Evolutionary conservation across 805 yeast species (phyloP).

Genomic region (Starmera pachycereana): DNA sequence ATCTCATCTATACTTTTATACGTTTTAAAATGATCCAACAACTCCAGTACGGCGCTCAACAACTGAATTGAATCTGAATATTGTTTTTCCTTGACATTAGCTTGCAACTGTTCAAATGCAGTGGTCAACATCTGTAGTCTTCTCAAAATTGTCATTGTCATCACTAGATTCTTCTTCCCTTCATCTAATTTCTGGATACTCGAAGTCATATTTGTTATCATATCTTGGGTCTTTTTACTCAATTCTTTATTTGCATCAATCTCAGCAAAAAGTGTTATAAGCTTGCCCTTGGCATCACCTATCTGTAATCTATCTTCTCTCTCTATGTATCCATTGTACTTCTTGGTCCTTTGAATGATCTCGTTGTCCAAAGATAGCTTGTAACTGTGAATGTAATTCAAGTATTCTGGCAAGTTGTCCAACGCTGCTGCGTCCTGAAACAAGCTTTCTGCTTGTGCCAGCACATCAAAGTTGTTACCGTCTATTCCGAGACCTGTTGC

Average conservation of each 20-base stretch:
- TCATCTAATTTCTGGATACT: constrained; percentile 72
- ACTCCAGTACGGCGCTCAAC: constrained; percentile 62
- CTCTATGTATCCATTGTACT: constrained; percentile 21
- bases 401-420: constrained; percentile 37
- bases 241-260: constrained; percentile 37
- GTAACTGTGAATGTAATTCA: constrained; percentile 39
- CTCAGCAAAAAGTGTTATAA: constrained; percentile 30
- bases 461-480: neutral
- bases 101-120: constrained; percentile 54
- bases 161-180: constrained; percentile 74
- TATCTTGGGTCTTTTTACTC: constrained; percentile 45
- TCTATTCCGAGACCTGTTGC: no score
- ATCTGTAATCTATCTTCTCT: constrained; percentile 13
- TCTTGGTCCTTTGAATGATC: constrained; percentile 28
- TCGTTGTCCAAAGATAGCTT: constrained; percentile 37
- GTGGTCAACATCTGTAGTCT: constrained; percentile 78
- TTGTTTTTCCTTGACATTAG: constrained; percentile 33
- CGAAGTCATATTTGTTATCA: constrained; percentile 61
- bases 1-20: constrained; percentile 80
- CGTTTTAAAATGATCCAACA: constrained; percentile 62
- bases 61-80: constrained; percentile 46
- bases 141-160: constrained; percentile 78
- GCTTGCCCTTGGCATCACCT: constrained; percentile 11
- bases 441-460: constrained; percentile 14
- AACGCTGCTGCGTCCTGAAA: constrained; percentile 42